Conservation (phyloP, 805 yeast species). For the Ogataea saltuana region DNA sequence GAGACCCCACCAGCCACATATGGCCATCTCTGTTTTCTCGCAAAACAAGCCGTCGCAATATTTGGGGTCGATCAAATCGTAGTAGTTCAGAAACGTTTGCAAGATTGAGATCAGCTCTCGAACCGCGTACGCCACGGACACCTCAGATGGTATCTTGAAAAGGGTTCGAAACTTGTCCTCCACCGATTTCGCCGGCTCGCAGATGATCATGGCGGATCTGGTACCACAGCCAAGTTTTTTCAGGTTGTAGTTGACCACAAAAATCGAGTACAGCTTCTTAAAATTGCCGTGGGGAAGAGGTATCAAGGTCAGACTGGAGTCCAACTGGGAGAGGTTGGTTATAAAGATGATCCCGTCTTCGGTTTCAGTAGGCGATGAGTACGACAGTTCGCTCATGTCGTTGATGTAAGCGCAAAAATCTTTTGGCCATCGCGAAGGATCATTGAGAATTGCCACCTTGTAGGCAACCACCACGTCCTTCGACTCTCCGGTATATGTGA, state of each 20-base stretch:
- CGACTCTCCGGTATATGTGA: conserved; percentile 83
- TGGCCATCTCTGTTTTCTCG: conserved; percentile 69
- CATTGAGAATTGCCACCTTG: conserved; percentile 55
- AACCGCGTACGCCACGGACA: conserved; percentile 66
- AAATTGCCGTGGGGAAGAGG: conserved; percentile 63
- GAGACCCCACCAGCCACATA: conserved; percentile 77
- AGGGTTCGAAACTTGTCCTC: conserved; percentile 79
- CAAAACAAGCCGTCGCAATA: conserved; percentile 87
- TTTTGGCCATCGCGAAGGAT: conserved; percentile 48
- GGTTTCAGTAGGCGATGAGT: conserved; percentile 67
- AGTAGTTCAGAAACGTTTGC: conserved; percentile 78
- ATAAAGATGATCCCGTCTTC: conserved; percentile 67
- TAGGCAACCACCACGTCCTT: conserved; percentile 60
- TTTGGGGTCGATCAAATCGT: conserved; percentile 64
- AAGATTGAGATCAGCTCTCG: conserved; percentile 70
- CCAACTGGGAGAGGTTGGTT: conserved; percentile 79
- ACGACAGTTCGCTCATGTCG: conserved; percentile 58
- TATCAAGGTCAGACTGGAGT: conserved; percentile 63
- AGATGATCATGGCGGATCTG: conserved; percentile 70
- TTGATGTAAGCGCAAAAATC: conserved; percentile 60
- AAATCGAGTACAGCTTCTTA: conserved; percentile 48
- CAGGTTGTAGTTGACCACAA: conserved; percentile 74
- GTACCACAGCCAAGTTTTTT: conserved; percentile 82
- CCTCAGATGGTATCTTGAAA: conserved; percentile 56
- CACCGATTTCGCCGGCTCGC: conserved; percentile 73